Evolutionary conservation across 2,329 filamentous ascomycete species (phyloP).

Genomic region (Chaetomiaceae sp.): DNA sequence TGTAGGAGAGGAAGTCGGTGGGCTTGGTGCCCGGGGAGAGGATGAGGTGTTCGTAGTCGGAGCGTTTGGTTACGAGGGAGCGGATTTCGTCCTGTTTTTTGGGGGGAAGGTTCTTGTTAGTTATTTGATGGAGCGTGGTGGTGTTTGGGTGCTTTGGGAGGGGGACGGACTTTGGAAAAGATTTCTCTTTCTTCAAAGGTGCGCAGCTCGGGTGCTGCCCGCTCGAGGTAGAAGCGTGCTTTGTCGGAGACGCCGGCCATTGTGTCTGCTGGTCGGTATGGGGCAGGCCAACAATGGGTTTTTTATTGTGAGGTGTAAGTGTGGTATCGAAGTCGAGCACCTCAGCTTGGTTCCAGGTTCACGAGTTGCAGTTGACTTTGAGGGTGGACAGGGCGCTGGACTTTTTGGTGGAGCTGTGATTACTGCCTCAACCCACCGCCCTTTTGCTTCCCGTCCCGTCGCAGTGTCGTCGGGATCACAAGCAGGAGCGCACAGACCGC

Average conservation of each 20-base stretch:
- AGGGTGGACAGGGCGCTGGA: slow-evolving; percentile 10
- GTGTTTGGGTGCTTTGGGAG: background rate
- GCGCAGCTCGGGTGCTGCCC: slow-evolving; percentile 84
- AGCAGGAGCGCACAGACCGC: too few relatives aligned
- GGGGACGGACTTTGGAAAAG: slow-evolving; percentile 63
- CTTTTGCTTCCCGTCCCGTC: too few relatives aligned
- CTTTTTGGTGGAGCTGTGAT: slow-evolving; percentile 28
- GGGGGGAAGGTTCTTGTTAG: slow-evolving; percentile 1
- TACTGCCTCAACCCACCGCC: slow-evolving; percentile 11
- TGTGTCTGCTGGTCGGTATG: slow-evolving; percentile 8
- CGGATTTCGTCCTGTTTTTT: slow-evolving; percentile 72
- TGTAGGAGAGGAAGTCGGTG: slow-evolving; percentile 78
- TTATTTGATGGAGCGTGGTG: background rate
- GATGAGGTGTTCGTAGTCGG: slow-evolving; percentile 87
- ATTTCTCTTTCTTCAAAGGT: slow-evolving; percentile 90
- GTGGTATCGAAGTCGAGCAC: background rate
- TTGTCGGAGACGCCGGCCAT: slow-evolving; percentile 90
- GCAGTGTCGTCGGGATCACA: too few relatives aligned
- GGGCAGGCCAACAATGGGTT: too few relatives aligned
- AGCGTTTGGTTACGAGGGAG: slow-evolving; percentile 82
- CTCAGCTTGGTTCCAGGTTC: too few relatives aligned
- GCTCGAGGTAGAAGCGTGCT: slow-evolving; percentile 90
- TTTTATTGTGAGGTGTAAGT: background rate
- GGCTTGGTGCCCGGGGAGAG: slow-evolving; percentile 74
- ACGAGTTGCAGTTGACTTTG: background rate